These are phyloP conservation scores for Penicillium verrucosum DNA, from an alignment of 2,329 filamentous ascomycete genomes.

Conservation along the genomic window DNA sequence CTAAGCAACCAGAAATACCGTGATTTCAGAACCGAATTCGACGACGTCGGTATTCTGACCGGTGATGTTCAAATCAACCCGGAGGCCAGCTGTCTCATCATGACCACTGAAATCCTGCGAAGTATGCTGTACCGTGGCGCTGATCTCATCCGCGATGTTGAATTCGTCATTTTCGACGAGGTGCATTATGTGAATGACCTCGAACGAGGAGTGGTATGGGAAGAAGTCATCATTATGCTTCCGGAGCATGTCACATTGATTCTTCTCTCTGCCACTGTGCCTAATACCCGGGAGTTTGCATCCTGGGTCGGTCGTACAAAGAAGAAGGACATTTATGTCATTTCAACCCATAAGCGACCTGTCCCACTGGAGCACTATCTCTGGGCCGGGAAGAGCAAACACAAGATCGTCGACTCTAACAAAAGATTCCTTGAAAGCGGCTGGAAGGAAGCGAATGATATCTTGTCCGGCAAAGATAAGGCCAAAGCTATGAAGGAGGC, in stretches of 20 bases:
- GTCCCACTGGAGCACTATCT: constrained; percentile 94
- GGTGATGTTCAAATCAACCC: constrained; percentile 98
- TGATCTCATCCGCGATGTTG: constrained; percentile 92
- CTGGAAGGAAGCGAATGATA: constrained; percentile 89
- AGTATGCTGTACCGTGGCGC: constrained; percentile 98
- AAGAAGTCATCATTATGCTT: constrained; percentile 99
- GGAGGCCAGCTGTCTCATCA: constrained; percentile 96
- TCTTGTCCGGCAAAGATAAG: constrained; percentile 79
- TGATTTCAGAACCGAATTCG: constrained; percentile 85
- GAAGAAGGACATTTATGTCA: constrained; percentile 98
- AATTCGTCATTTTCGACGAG: constrained; percentile 98
- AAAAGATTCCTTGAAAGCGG: constrained; percentile 89
- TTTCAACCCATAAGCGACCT: constrained; percentile 91
- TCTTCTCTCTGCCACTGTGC: constrained; percentile 89
- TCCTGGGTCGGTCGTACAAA: constrained; percentile 98
- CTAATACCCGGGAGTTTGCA: constrained; percentile 95
- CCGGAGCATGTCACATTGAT: constrained; percentile 96
- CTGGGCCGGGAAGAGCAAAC: constrained; percentile 88
- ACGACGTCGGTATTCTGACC: constrained; percentile 94
- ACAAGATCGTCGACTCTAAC: constrained; percentile 91
- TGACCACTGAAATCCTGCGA: constrained; percentile 96
- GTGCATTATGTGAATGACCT: constrained; percentile 98
- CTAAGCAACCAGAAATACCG: constrained; percentile 98
- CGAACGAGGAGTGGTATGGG: constrained; percentile 96
- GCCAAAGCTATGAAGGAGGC: constrained; percentile 55